Evolutionary conservation across 2,329 filamentous ascomycete genomes (phyloP).

Genomic region (Epichloe elymi): DNA sequence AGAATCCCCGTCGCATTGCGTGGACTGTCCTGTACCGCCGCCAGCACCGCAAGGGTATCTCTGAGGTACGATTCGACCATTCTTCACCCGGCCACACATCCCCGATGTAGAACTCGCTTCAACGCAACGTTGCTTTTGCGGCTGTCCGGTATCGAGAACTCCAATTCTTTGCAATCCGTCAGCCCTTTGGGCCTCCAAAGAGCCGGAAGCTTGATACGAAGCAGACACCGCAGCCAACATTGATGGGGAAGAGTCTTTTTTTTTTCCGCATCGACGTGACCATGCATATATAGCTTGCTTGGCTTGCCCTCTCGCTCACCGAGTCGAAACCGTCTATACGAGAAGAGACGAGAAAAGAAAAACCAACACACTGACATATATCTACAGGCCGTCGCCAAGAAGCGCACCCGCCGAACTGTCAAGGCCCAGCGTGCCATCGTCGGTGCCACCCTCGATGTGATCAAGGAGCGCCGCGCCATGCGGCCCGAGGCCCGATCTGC

Average conservation of each 20-base stretch:
- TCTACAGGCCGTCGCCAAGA: conserved; percentile 95
- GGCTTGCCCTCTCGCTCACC: neutral
- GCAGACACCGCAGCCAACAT: neutral
- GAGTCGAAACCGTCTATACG: neutral
- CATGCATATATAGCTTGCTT: neutral
- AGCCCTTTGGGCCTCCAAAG: neutral
- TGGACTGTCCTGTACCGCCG: conserved; percentile 98
- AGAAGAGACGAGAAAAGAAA: neutral
- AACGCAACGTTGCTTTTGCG: neutral
- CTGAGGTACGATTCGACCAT: conserved; percentile 63
- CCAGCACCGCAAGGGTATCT: conserved; percentile 99
- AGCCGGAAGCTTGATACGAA: neutral
- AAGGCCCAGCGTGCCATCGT: conserved; percentile 99
- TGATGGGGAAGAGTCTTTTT: no score
- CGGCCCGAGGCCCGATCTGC: conserved; percentile 92
- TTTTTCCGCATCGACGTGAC: neutral
- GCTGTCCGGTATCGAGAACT: neutral
- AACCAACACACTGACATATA: conserved; percentile 21
- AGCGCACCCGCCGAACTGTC: conserved; percentile 94
- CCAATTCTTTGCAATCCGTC: neutral
- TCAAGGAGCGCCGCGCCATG: conserved; percentile 95
- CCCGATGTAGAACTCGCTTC: neutral
- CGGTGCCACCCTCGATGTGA: conserved; percentile 97
- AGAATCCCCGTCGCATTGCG: conserved; percentile 98
- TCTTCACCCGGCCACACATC: no score